Base-by-base conservation (phyloP, 2,329 filamentous ascomycete species). In the Verticillium alfalfae region DNA sequence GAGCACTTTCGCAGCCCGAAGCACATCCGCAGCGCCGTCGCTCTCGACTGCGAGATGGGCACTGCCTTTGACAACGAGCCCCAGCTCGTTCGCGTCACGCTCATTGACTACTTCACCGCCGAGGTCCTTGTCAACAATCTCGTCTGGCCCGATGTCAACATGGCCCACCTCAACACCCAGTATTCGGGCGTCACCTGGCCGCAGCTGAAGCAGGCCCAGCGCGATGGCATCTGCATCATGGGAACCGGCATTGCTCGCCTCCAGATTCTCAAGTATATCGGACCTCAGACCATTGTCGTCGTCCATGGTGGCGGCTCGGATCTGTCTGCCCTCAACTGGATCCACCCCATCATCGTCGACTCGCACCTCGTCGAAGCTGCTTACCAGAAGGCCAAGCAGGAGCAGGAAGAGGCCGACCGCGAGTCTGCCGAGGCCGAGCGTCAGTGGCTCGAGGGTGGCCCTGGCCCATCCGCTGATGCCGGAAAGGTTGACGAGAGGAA, bases 31-130 rank as follows among this genome's bases (percentile, higher is more conserved):
- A 61, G 16, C 34, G 73, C 68, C 2, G 76, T 85, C 3, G 80
- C 78, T 0, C 70, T 86, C 3, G 82, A 85, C 63, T 85, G 83
- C 64, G 83, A 86, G 65, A 85, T 85, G 81, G 82, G 83, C 16
- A 76, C 73, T 0, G 71, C 78, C 1, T 65, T 66, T 9, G 71
- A 70, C 5, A 76, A 78, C 7, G 80, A 85, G 10, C 69, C 71
- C 0, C 82, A 85, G 63, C 70, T 86, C 8, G 83, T 86, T 62
- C 81, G 82, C 3, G 52, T 86, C 1, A 80, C 79, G 0, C 67
- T 78, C 2, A 67, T 86, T 34, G 83, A 85, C 67, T 83, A 81
- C 66, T 83, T 84, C 67, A 76, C 78, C 0, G 74, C 76, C 3
- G 67, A 76, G 15, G 66, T 80, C 12, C 75, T 86, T 1, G 68